These are phyloP conservation scores for Stachybotrys elegans DNA, from an alignment of 2,329 filamentous ascomycete species.

Conservation along the genomic window DNA sequence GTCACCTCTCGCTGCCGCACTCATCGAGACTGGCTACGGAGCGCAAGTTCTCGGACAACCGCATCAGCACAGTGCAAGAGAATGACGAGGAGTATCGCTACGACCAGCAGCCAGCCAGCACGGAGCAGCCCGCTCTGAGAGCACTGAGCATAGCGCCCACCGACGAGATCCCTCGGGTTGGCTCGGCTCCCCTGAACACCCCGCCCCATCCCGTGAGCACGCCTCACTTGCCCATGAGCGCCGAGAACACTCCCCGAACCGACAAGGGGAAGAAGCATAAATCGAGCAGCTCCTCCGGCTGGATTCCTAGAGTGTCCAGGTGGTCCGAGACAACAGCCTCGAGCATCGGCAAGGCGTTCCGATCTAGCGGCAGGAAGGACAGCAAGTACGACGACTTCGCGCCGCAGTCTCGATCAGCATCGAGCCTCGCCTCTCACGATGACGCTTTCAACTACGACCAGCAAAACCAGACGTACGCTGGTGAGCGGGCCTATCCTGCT, in stretches of 20 bases:
- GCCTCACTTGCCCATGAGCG: conserved; percentile 46
- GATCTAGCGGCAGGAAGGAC: conserved; percentile 57
- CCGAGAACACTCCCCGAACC: conserved; percentile 70
- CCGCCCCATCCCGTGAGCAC: conserved; percentile 49
- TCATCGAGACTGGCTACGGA: conserved; percentile 40
- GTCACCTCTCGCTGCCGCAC: conserved; percentile 61
- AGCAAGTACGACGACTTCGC: conserved; percentile 55
- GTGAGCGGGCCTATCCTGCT: too few relatives aligned
- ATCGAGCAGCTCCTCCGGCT: conserved; percentile 70
- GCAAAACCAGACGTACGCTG: conserved; percentile 52
- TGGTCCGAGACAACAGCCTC: conserved; percentile 97
- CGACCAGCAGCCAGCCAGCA: conserved; percentile 41
- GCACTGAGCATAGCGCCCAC: conserved; percentile 57
- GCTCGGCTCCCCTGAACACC: conserved; percentile 49
- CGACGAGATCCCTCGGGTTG: conserved; percentile 37
- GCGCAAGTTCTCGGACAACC: conserved; percentile 64
- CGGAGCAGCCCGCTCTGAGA: conserved; percentile 37
- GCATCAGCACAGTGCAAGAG: conserved; percentile 86
- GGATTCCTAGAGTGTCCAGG: conserved; percentile 88
- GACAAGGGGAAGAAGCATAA: conserved; percentile 86
- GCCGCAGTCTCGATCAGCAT: conserved; percentile 69
- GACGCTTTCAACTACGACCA: conserved; percentile 48
- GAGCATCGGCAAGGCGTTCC: conserved; percentile 74
- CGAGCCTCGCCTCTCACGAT: conserved; percentile 64
- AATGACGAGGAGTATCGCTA: conserved; percentile 68